Evolutionary conservation across 2,329 filamentous ascomycete genomes (phyloP), one percentile per base, ranked within the genome.

Genomic region (Pseudocercospora fuligena): DNA sequence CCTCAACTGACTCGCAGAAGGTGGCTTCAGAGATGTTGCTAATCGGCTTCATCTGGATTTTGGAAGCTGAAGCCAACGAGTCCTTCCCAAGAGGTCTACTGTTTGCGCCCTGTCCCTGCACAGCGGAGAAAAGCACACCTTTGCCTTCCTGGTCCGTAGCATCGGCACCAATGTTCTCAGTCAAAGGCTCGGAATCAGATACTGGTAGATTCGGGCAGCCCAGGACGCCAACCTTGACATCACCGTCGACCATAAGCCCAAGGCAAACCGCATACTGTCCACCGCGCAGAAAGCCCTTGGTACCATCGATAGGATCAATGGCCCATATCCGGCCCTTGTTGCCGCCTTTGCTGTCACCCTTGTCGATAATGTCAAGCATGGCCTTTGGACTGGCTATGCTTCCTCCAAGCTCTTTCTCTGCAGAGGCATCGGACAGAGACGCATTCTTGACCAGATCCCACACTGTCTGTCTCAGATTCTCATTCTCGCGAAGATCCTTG

Each of bases 211-310:
- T 99, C 27, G 95, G 95, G 81, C 94, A 97, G 69, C 93, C 96
- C 65, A 99, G 87, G 54, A 97, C 95, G 72, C 95, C 95, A 68
- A 97, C 92, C 79, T 94, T 93, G 74, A 98, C 93, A 73, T 97
- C 89, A 61, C 94, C 95, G 76, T 98, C 93, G 29, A 97, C 92
- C 82, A 99, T 90, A 74, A 99, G 85, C 40, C 88, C 95, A 5
- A 99, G 87, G 78, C 94, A 97, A 62, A 99, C 93, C 63, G 95
- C 96, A 78, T 99, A 99, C 83, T 99, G 95, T 46, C 94, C 96
- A 61, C 95, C 95, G 69, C 96, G 88, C 67, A 99, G 84, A 83
- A 99, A 99, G 31, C 95, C 96, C 83, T 97, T 97, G 62, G 95
- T 99, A 72, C 95, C 95, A 80, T 99, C 95, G 69, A 99, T 97